These are phyloP conservation scores for Coleophoma crateriformis DNA, from an alignment of 2,329 filamentous ascomycete species.

Conservation along the genomic window DNA sequence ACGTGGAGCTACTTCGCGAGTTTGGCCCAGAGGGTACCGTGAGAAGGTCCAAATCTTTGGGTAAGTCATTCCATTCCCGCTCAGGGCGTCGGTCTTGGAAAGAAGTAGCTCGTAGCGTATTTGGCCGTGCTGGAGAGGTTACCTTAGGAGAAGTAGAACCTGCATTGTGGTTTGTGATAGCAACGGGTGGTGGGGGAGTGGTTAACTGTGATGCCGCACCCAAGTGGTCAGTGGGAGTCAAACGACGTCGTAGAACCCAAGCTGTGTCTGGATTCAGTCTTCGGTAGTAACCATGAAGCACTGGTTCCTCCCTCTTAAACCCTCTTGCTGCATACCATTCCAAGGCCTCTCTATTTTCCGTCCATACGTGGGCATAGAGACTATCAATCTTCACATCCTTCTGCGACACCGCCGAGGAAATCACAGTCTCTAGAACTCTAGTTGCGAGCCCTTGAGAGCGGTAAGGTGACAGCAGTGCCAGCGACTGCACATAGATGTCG, in stretches of 20 bases:
- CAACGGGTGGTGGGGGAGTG: background rate
- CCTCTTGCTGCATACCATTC: slow-evolving; percentile 56
- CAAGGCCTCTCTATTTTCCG: slow-evolving; percentile 56
- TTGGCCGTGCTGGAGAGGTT: background rate
- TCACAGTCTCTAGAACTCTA: slow-evolving; percentile 40
- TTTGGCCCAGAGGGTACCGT: slow-evolving; percentile 31
- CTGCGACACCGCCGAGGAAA: slow-evolving; percentile 16
- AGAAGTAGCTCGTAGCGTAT: slow-evolving; percentile 27
- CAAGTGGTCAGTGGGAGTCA: slow-evolving; percentile 19
- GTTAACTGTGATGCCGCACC: slow-evolving; percentile 26
- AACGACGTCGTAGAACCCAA: slow-evolving; percentile 48
- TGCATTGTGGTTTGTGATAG: slow-evolving; percentile 60
- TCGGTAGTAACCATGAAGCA: slow-evolving; percentile 53
- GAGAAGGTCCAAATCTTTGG: slow-evolving; percentile 38
- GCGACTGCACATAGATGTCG: slow-evolving; percentile 59
- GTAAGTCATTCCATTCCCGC: slow-evolving; percentile 62
- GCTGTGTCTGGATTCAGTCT: slow-evolving; percentile 56
- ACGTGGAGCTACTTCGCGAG: slow-evolving; percentile 46
- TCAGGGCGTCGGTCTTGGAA: slow-evolving; percentile 55
- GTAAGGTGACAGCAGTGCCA: slow-evolving; percentile 59
- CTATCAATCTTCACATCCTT: slow-evolving; percentile 25
- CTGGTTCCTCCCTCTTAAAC: slow-evolving; percentile 41
- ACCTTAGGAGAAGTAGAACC: slow-evolving; percentile 35
- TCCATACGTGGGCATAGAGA: slow-evolving; percentile 65
- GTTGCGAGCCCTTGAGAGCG: slow-evolving; percentile 52